phyloP scores from a whole-genome alignment of 2,329 filamentous ascomycete genomes.

The Daldinia sp. region DNA sequence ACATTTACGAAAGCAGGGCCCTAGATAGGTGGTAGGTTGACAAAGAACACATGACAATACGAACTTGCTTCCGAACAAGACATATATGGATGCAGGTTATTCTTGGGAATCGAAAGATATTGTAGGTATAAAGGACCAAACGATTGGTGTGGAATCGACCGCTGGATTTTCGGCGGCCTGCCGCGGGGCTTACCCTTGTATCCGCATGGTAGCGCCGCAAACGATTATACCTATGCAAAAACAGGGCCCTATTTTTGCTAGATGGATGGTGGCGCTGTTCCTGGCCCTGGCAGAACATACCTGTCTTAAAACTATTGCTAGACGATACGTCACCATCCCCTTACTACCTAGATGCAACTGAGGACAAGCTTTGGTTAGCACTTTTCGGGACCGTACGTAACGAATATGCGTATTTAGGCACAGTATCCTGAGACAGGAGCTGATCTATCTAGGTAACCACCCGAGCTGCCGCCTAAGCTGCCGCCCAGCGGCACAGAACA shows the following conservation, averaged over 20 bases:
- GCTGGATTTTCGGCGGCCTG: background rate
- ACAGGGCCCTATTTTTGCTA: background rate
- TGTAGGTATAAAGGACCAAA: background rate
- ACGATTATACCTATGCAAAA: background rate
- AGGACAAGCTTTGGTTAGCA: background rate
- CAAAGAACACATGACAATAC: background rate
- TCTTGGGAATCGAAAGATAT: background rate
- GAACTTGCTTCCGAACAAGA: background rate
- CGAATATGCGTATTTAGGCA: background rate
- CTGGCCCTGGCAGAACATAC: background rate
- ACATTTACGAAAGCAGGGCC: background rate
- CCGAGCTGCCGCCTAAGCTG: slow-evolving; percentile 16
- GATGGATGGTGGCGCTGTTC: slow-evolving; percentile 1
- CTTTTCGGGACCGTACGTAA: slow-evolving; percentile 8
- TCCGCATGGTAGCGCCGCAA: background rate
- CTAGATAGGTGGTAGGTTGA: background rate
- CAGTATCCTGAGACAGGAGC: slow-evolving; percentile 9
- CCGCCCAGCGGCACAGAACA: slow-evolving; percentile 28
- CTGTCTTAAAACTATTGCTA: slow-evolving; percentile 1
- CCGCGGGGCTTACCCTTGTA: slow-evolving; percentile 1
- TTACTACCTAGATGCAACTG: background rate
- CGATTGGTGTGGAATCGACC: background rate
- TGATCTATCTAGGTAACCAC: slow-evolving; percentile 12
- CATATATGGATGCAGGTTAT: background rate
- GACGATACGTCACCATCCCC: background rate